Conservation (phyloP, 2,329 filamentous ascomycete genomes). For the Aspergillus pseudoglaucus region DNA sequence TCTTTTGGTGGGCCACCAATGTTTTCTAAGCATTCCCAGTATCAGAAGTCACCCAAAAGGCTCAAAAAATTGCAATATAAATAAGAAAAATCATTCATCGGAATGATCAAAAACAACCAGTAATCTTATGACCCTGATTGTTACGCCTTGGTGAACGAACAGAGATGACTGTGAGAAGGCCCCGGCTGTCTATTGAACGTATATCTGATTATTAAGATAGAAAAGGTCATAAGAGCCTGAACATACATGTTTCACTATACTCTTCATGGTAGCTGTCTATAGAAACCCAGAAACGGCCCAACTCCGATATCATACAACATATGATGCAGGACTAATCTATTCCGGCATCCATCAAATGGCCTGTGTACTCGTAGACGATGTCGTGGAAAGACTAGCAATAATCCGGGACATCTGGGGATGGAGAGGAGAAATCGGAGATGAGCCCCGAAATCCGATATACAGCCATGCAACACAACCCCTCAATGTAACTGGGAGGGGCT, state of each 20-base stretch:
- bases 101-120: too few species aligned
- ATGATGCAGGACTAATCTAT: background rate
- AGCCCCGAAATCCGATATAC: slow-evolving; percentile 23
- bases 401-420: background rate
- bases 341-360: too few species aligned
- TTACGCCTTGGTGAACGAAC: too few species aligned
- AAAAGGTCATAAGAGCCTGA: too few species aligned
- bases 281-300: background rate
- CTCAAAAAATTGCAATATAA: too few species aligned
- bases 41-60: background rate
- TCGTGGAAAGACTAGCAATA: background rate
- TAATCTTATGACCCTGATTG: background rate
- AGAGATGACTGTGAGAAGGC: too few species aligned
- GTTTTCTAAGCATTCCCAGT: background rate
- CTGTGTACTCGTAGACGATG: too few species aligned
- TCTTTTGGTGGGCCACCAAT: background rate
- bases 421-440: slow-evolving; percentile 19
- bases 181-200: too few species aligned
- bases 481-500: background rate
- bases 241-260: too few species aligned
- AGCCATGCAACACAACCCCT: slow-evolving; percentile 4
- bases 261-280: too few species aligned
- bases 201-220: too few species aligned
- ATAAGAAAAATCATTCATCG: too few species aligned
- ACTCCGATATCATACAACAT: background rate